Percentiles rank a stretch among this genome's conserved stretches.
Conservation (phyloP, 306 rosid species). For the Vigna mungo region DNA sequence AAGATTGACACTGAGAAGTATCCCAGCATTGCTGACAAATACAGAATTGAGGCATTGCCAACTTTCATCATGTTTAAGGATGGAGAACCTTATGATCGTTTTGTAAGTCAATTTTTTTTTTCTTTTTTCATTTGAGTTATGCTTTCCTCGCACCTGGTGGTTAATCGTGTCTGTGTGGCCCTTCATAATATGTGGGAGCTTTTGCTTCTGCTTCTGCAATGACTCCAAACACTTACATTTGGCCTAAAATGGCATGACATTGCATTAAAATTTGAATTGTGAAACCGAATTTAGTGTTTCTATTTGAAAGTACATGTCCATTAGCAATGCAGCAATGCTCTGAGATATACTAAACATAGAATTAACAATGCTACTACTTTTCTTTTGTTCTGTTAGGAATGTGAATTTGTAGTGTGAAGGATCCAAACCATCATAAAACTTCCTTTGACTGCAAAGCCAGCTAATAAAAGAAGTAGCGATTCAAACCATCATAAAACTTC, state of each 20-base stretch:
- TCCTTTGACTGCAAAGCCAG: constrained; percentile 15
- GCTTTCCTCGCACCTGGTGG: constrained; percentile 9
- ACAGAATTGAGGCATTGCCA: constrained; percentile 87
- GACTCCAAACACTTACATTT: background rate
- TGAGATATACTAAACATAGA: constrained; percentile 5
- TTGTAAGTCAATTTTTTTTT: constrained; percentile 62
- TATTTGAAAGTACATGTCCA: background rate
- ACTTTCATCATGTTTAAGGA: constrained; percentile 92
- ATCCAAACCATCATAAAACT: constrained; percentile 18
- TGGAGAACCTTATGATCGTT: constrained; percentile 77
- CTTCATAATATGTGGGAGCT: constrained; percentile 12
- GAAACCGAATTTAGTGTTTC: constrained; percentile 31
- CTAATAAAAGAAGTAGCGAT: background rate
- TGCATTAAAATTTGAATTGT: constrained; percentile 23
- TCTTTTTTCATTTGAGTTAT: constrained; percentile 1
- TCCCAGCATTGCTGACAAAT: constrained; percentile 78
- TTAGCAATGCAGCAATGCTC: background rate
- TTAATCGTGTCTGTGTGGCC: constrained; percentile 8
- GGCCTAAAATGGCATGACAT: constrained; percentile 1
- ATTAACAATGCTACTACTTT: background rate
- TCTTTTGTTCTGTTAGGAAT: constrained; percentile 27
- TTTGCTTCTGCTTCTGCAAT: constrained; percentile 29
- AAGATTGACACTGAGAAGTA: constrained; percentile 97
- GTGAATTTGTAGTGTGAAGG: constrained; percentile 17
- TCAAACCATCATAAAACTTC: no score